Conservation (phyloP, 2,329 filamentous ascomycete species). For the Ploettnerulaceae sp. region DNA sequence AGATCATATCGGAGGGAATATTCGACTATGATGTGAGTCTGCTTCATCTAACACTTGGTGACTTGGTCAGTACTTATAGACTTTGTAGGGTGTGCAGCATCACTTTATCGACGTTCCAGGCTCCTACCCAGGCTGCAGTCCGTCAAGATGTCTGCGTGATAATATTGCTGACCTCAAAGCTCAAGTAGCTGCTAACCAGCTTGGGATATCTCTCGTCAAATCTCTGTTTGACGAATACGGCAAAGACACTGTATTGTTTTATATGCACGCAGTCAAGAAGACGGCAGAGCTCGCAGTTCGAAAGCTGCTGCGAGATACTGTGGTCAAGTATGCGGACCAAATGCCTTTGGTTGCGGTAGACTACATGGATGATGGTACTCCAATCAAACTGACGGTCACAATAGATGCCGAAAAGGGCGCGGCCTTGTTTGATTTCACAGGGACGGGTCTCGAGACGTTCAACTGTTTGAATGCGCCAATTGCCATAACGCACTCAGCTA, state of each 20-base stretch:
- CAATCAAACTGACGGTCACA: constrained; percentile 68
- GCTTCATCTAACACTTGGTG: constrained; percentile 77
- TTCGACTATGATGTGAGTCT: no score
- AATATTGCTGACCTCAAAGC: constrained; percentile 85
- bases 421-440: constrained; percentile 72
- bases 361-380: constrained; percentile 83
- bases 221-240: constrained; percentile 73
- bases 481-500: constrained; percentile 76
- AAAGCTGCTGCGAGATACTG: constrained; percentile 67
- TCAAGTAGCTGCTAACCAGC: constrained; percentile 81
- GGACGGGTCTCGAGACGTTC: constrained; percentile 75
- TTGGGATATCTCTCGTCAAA: constrained; percentile 74
- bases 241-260: constrained; percentile 71
- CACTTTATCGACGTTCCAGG: no score
- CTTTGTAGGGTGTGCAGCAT: constrained; percentile 67
- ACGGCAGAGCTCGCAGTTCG: constrained; percentile 74
- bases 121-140: constrained; percentile 72
- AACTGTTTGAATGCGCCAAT: constrained; percentile 78
- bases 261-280: constrained; percentile 80
- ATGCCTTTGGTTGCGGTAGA: constrained; percentile 68
- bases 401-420: constrained; percentile 71
- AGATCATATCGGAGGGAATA: no score
- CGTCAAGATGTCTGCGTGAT: constrained; percentile 73
- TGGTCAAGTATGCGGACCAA: constrained; percentile 62
- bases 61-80: constrained; percentile 66